phyloP scores from a whole-genome alignment of 202 grass and related monocot genomes.

The Setaria viridis region DNA sequence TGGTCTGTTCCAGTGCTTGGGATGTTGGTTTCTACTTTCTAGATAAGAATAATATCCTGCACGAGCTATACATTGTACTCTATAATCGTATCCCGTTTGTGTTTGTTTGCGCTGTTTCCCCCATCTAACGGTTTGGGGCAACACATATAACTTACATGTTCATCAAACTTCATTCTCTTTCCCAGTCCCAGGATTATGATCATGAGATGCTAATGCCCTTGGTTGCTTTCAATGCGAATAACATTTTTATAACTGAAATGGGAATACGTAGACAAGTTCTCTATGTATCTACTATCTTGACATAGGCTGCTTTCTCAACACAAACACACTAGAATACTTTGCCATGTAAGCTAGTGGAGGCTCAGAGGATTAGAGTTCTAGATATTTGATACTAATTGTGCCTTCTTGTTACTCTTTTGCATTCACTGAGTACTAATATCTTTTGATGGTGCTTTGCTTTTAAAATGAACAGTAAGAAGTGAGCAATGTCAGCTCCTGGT shows the following conservation, averaged over 20 bases:
- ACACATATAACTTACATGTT: background rate
- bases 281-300: background rate
- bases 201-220: background rate
- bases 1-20: background rate
- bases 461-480: too few relatives aligned
- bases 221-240: background rate
- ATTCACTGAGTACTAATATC: background rate
- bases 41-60: conserved; percentile 6
- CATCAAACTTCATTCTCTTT: background rate
- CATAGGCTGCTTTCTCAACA: background rate
- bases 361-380: background rate
- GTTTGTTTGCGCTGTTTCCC: background rate
- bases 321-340: background rate
- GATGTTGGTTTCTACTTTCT: conserved; percentile 1
- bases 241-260: background rate
- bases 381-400: conserved; percentile 2
- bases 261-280: background rate
- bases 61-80: background rate
- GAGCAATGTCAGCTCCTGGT: too few relatives aligned
- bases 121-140: too few relatives aligned
- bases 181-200: background rate
- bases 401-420: background rate
- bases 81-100: background rate
- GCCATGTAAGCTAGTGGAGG: background rate
- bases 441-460: background rate